Base-by-base conservation (phyloP, 441 rosid genomes). In the Bocquillonia castaneifolia region DNA sequence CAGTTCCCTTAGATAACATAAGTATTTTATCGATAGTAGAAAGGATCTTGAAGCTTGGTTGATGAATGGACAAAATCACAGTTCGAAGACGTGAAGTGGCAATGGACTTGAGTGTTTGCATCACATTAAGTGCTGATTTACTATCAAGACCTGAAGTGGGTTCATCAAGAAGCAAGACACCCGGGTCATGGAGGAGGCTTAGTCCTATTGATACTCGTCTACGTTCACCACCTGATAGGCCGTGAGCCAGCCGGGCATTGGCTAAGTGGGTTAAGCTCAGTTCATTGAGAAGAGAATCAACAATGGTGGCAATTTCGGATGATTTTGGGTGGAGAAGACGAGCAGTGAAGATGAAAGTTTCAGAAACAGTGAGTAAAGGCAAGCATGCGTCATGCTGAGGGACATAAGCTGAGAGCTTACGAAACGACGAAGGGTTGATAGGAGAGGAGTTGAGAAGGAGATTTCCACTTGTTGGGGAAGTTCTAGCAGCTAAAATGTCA, bases 101-200 rank as follows among this genome's bases (percentile, higher is more conserved):
- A 3, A 93, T 86, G 23, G 87, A 67, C 70, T 84, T 87, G 29
- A 93, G 78, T 34, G 81, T 87, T 65, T 85, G 81, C 34, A 90
- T 76, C 5, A 93, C 93, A 40, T 87, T 88, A 39, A 79, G 83
- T 48, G 98, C 97, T 0, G 98, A 92, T 55, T 81, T 87, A 66
- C 94, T 90, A 48, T 90, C 98, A 20, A 93, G 85, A 2, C 96
- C 91, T 0, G 97, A 90, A 74, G 98, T 93, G 48, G 97, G 98
- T 69, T 93, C 96, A 10, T 93, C 98, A 1, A 93, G 97, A 44
- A 93, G 88, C 26, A 90, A 74, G 26, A 93, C 87, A 2, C 80
- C 85, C 26, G 96, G 98, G 67, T 93, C 96, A 22, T 93, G 96
- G 61, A 93, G 86, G 42, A 93, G 84, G 74, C 91, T 85, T 14